Percentiles rank a stretch among this genome's conserved stretches.
Evolutionary conservation across 768 basidiomycete genomes (phyloP).

Genomic region (Pholiota conissans): DNA sequence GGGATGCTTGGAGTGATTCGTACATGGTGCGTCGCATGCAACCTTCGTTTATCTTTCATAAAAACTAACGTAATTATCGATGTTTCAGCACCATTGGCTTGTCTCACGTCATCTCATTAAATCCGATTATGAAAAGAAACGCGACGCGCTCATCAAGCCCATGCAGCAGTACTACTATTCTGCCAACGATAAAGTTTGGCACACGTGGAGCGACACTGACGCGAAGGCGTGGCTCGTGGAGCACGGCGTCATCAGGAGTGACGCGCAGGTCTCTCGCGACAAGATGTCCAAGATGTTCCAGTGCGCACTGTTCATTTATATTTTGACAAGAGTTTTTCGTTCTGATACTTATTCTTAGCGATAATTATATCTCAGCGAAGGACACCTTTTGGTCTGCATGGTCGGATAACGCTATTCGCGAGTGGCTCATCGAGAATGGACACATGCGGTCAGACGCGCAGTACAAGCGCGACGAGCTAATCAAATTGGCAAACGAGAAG

Average conservation of each 20-base stretch:
- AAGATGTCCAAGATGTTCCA: constrained; percentile 75
- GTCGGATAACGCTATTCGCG: constrained; percentile 69
- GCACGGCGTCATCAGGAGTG: constrained; percentile 70
- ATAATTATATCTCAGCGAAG: constrained; percentile 63
- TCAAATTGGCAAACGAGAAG: constrained; percentile 73
- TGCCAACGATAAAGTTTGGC: constrained; percentile 52
- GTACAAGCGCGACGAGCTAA: constrained; percentile 73
- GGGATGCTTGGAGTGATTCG: constrained; percentile 85
- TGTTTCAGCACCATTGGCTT: constrained; percentile 78
- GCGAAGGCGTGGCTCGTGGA: constrained; percentile 79
- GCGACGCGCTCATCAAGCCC: constrained; percentile 58
- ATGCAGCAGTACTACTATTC: constrained; percentile 84
- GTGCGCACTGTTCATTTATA: constrained; percentile 37
- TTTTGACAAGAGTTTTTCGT: not conserved
- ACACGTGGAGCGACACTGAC: constrained; percentile 77
- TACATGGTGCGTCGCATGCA: constrained; percentile 59
- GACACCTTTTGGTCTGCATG: constrained; percentile 69
- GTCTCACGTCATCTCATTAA: constrained; percentile 73
- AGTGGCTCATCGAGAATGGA: constrained; percentile 75
- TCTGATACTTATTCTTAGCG: constrained; percentile 35
- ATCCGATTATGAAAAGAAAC: constrained; percentile 47
- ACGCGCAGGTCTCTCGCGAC: constrained; percentile 65
- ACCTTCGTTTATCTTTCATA: too few species aligned
- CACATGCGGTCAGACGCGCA: constrained; percentile 60
- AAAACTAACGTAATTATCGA: too few species aligned